Conservation (phyloP, 83 land plant species). For the Thuja plicata region DNA sequence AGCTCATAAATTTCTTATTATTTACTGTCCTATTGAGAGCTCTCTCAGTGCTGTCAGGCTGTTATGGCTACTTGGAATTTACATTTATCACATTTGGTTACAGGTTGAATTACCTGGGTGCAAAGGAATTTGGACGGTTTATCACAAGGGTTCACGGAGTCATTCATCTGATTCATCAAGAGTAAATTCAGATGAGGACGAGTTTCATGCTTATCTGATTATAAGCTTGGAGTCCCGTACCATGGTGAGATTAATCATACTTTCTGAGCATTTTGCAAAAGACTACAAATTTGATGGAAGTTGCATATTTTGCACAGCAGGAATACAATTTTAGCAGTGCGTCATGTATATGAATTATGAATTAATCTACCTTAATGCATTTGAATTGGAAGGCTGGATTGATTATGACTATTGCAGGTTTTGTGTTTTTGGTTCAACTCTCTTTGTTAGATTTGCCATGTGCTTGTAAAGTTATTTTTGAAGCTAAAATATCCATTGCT, state of each 20-base stretch:
- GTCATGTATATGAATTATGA: neutral
- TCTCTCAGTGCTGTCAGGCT: neutral
- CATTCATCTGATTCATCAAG: constrained; percentile 54
- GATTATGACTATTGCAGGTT: neutral
- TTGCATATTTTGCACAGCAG: neutral
- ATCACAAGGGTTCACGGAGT: constrained; percentile 71
- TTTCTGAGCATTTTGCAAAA: neutral
- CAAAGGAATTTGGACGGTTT: constrained; percentile 98
- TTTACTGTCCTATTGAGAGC: neutral
- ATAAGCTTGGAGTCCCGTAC: constrained; percentile 90
- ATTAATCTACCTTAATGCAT: neutral
- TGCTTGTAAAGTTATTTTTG: neutral
- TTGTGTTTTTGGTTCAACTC: neutral
- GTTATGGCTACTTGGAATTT: neutral
- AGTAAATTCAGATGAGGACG: constrained; percentile 57
- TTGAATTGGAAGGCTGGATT: neutral
- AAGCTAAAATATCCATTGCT: neutral
- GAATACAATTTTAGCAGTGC: neutral
- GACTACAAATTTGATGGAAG: neutral
- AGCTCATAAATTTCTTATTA: neutral
- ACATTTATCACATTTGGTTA: constrained; percentile 12
- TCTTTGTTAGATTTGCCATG: neutral
- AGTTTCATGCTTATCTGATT: constrained; percentile 96
- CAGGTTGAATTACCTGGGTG: constrained; percentile 98
- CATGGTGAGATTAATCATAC: constrained; percentile 57